Evolutionary conservation across 768 basidiomycete genomes (phyloP).

Genomic region (Fomitopsis pulvina): DNA sequence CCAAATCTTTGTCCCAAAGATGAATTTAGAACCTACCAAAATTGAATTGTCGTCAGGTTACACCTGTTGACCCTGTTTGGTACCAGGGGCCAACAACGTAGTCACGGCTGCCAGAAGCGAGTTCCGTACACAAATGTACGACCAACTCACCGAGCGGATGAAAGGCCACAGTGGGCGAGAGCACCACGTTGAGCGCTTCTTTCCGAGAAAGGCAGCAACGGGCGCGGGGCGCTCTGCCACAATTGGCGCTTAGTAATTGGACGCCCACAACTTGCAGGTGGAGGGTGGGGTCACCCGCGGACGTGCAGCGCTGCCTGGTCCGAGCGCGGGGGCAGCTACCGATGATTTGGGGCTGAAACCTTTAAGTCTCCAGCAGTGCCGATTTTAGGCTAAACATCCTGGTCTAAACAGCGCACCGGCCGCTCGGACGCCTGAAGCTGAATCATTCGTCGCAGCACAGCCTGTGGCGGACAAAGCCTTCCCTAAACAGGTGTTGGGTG

Average conservation of each 20-base stretch:
- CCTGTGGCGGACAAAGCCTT: not conserved
- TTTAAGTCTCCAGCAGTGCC: not conserved
- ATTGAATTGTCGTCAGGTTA: not conserved
- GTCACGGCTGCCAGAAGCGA: no score
- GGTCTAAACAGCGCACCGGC: not conserved
- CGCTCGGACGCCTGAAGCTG: not conserved
- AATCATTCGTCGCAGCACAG: not conserved
- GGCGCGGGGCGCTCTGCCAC: no score
- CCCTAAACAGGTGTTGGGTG: no score
- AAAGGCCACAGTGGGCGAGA: no score
- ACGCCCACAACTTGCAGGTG: not conserved
- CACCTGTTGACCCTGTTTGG: not conserved
- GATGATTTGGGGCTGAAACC: not conserved
- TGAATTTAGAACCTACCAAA: not conserved
- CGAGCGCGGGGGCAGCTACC: not conserved
- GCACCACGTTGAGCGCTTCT: no score
- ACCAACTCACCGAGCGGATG: no score
- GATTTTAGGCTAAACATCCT: not conserved
- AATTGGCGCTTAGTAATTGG: constrained; percentile 2
- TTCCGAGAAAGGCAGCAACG: no score
- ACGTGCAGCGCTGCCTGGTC: not conserved
- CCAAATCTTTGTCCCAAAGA: not conserved
- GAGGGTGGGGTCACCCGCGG: not conserved
- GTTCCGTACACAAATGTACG: no score
- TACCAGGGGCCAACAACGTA: no score